Percentiles rank a stretch among this genome's conserved stretches.
Evolutionary conservation across 192 early-diverging fungal species (phyloP).

Genomic region (Physocladia obscura): DNA sequence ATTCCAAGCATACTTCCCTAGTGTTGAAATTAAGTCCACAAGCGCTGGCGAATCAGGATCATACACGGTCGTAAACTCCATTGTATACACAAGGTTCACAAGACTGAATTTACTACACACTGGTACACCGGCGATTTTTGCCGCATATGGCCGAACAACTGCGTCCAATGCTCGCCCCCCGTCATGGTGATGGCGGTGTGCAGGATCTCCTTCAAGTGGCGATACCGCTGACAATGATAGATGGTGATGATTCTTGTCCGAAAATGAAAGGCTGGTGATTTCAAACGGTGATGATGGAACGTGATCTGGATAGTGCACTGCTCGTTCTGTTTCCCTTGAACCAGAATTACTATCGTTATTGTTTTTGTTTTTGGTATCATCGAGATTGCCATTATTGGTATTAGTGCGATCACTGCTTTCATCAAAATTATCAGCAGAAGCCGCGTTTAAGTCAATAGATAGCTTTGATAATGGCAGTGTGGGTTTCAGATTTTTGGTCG

Average conservation of each 20-base stretch:
- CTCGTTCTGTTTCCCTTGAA: neutral
- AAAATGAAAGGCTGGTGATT: constrained; percentile 39
- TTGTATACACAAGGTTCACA: constrained; percentile 55
- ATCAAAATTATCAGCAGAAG: neutral
- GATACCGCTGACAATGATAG: neutral
- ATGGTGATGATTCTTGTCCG: too few relatives aligned
- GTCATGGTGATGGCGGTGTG: constrained; percentile 51
- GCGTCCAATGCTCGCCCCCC: constrained; percentile 80
- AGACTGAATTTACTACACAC: constrained; percentile 60
- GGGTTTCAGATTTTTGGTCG: neutral
- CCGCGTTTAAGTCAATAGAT: neutral
- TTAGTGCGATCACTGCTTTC: neutral
- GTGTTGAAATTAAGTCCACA: neutral
- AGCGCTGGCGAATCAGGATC: neutral
- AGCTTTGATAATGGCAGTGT: neutral
- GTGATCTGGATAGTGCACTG: constrained; percentile 7
- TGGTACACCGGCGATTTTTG: constrained; percentile 72
- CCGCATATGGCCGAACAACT: constrained; percentile 76
- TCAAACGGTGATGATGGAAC: constrained; percentile 59
- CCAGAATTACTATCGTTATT: neutral
- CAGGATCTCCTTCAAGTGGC: constrained; percentile 35
- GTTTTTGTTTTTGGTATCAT: too few relatives aligned
- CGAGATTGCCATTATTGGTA: neutral
- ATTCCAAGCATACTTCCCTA: neutral
- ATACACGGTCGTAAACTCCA: constrained; percentile 55